A percentile compares a stretch with the other conserved stretches of the same genome.
phyloP scores from a whole-genome alignment of 345 rosid species.

The Moricandia arvensis region DNA sequence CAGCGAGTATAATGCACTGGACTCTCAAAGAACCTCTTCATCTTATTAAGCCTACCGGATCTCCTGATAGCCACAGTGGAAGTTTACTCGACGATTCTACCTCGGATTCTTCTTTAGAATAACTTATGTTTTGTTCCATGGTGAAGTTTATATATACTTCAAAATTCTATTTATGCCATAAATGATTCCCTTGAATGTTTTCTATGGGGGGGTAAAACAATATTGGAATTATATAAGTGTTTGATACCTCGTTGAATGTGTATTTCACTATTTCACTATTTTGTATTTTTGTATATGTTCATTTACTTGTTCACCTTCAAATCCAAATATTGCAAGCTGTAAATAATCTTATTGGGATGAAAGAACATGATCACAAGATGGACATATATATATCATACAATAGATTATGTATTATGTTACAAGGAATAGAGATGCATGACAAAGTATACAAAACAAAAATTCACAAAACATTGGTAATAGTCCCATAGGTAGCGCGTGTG shows the following conservation, averaged over 20 bases:
- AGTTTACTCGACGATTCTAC: conserved; percentile 70
- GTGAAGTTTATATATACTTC: conserved; percentile 1
- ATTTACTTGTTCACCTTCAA: background rate
- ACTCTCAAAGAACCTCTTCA: conserved; percentile 72
- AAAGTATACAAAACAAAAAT: conserved; percentile 8
- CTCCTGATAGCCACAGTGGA: conserved; percentile 68
- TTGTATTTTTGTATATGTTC: background rate
- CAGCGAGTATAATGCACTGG: conserved; percentile 96
- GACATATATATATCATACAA: conserved; percentile 10
- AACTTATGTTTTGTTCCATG: conserved; percentile 8
- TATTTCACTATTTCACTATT: too few relatives aligned
- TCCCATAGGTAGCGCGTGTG: conserved; percentile 76
- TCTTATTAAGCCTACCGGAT: conserved; percentile 49
- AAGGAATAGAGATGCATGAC: background rate
- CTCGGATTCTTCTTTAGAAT: conserved; percentile 68
- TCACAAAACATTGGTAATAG: conserved; percentile 57
- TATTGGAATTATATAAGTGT: background rate
- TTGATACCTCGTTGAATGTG: background rate
- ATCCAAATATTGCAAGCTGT: background rate
- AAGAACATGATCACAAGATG: conserved; percentile 13
- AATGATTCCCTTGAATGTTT: background rate
- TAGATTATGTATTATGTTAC: conserved; percentile 11
- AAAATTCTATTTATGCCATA: background rate
- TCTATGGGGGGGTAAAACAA: conserved; percentile 19
- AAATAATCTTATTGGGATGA: conserved; percentile 12